Percentiles rank a stretch among this genome's conserved stretches.
Conservation (phyloP, 164 flowering plant genomes). For the Vitis amurensis region DNA sequence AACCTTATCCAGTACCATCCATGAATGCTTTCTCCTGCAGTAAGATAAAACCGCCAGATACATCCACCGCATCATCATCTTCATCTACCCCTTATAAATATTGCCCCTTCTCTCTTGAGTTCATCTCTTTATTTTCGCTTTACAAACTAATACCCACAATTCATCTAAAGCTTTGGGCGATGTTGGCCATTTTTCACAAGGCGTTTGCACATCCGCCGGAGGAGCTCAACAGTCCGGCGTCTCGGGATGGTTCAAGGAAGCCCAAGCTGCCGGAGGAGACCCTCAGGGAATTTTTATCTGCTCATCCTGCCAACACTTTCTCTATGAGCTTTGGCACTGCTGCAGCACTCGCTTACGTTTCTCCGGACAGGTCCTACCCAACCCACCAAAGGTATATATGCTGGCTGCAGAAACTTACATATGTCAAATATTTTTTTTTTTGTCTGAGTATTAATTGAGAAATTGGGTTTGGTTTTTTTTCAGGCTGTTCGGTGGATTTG, state of each 20-base stretch:
- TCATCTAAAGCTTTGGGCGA: constrained; percentile 9
- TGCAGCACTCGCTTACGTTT: constrained; percentile 68
- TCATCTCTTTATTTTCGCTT: too few species aligned
- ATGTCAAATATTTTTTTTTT: background rate
- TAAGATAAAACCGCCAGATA: too few species aligned
- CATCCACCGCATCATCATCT: too few species aligned
- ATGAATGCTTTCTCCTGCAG: background rate
- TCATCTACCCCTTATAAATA: too few species aligned
- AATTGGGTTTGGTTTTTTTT: background rate
- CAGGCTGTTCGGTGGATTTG: constrained; percentile 80
- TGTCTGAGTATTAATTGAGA: background rate
- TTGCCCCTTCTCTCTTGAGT: too few species aligned
- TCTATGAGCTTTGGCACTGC: constrained; percentile 57
- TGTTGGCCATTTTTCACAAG: constrained; percentile 90
- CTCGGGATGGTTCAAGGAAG: constrained; percentile 28
- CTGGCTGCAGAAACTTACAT: background rate
- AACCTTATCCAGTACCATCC: constrained; percentile 8
- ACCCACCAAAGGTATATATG: constrained; percentile 33
- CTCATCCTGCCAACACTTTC: constrained; percentile 49
- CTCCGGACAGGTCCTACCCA: constrained; percentile 26
- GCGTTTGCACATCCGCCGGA: constrained; percentile 81
- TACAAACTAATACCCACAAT: too few species aligned
- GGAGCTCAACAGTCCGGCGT: constrained; percentile 81
- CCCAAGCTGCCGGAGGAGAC: constrained; percentile 72
- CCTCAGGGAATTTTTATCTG: constrained; percentile 51